These are phyloP conservation scores for Hymenoscyphus albidus DNA, from an alignment of 2,329 filamentous ascomycete genomes.

Conservation along the genomic window DNA sequence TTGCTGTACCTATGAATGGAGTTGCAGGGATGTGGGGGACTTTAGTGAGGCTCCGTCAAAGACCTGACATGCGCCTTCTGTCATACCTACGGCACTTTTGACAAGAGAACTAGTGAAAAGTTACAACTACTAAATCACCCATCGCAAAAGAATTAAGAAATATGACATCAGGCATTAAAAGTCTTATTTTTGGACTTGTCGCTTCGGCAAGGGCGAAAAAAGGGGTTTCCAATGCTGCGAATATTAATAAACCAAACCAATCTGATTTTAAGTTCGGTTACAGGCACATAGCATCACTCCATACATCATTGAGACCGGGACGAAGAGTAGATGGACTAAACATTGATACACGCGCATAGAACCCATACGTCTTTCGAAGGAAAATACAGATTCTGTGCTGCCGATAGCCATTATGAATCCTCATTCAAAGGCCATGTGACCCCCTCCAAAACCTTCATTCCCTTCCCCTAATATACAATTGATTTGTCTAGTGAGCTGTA, in stretches of 20 bases:
- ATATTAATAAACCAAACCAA: not conserved
- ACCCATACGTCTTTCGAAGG: constrained; percentile 27
- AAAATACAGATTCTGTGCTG: constrained; percentile 30
- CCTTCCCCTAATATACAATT: constrained; percentile 30
- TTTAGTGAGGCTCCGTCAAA: constrained; percentile 3
- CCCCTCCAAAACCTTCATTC: constrained; percentile 12
- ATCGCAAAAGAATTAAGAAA: not conserved
- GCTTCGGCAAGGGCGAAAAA: not conserved
- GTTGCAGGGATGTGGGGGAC: constrained; percentile 1
- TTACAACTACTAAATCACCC: not conserved
- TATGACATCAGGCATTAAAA: not conserved
- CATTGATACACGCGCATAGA: constrained; percentile 36
- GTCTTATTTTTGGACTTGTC: not conserved
- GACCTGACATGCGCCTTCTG: constrained; percentile 2
- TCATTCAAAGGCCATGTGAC: constrained; percentile 21
- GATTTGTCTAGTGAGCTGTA: constrained; percentile 33
- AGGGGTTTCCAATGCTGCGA: not conserved
- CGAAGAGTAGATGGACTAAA: constrained; percentile 34
- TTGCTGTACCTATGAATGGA: not conserved
- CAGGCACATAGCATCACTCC: not conserved
- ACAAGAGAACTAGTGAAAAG: not conserved
- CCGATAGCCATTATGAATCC: constrained; percentile 25
- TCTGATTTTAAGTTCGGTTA: no score
- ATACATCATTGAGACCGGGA: not conserved
- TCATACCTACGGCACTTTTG: not conserved